Percentiles rank a stretch among this genome's conserved stretches.
Conservation (phyloP, 2,329 filamentous ascomycete genomes). For the Trichoderma asperellum region DNA sequence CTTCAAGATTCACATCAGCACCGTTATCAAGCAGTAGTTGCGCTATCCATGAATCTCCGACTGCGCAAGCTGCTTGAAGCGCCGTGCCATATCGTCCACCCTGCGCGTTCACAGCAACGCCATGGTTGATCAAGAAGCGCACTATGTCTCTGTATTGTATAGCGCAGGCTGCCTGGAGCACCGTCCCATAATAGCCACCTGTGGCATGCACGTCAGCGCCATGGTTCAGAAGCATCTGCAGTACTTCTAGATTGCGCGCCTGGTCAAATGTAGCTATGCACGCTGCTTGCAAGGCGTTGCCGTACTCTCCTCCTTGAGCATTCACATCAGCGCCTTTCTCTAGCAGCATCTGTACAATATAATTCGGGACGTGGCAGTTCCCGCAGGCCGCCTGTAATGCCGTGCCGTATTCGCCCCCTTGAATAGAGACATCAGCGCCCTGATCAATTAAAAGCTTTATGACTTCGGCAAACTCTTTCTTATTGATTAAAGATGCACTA, state of each 20-base stretch:
- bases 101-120: not conserved
- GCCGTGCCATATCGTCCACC: not conserved
- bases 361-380: not conserved
- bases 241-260: not conserved
- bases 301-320: not conserved
- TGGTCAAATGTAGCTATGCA: too few relatives aligned
- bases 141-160: not conserved
- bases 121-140: not conserved
- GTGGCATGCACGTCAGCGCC: not conserved
- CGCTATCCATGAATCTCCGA: not conserved
- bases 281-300: not conserved
- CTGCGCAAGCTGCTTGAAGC: not conserved
- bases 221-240: not conserved
- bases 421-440: not conserved
- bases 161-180: not conserved
- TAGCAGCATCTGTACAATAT: not conserved
- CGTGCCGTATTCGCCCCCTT: not conserved
- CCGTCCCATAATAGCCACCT: not conserved
- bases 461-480: not conserved
- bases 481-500: not conserved
- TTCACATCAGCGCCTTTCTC: not conserved
- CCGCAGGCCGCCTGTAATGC: not conserved
- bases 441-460: not conserved
- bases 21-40: not conserved
- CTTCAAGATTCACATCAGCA: not conserved